These are phyloP conservation scores for Malbranchea zuffiana DNA, from an alignment of 2,329 filamentous ascomycete species.

Conservation along the genomic window DNA sequence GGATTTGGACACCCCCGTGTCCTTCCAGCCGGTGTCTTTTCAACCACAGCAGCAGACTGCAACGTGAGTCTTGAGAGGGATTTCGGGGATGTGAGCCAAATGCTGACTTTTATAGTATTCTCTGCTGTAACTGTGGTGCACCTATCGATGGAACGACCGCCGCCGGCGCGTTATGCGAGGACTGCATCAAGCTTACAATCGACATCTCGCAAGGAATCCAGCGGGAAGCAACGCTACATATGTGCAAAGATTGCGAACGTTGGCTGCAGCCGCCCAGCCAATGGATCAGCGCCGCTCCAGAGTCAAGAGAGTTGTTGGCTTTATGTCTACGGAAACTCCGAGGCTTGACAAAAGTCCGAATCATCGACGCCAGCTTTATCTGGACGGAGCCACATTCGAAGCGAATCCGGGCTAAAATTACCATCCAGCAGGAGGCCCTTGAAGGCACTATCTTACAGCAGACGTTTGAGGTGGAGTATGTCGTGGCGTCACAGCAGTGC, in stretches of 20 bases:
- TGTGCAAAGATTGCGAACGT: slow-evolving; percentile 87
- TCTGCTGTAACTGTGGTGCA: slow-evolving; percentile 95
- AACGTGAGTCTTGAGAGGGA: slow-evolving; percentile 39
- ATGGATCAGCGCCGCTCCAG: slow-evolving; percentile 75
- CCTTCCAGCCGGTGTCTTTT: slow-evolving; percentile 31
- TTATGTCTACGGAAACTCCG: slow-evolving; percentile 81
- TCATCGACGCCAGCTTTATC: slow-evolving; percentile 91
- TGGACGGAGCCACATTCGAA: slow-evolving; percentile 98
- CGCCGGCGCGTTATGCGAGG: slow-evolving; percentile 81
- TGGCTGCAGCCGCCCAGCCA: slow-evolving; percentile 78
- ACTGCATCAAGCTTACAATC: slow-evolving; percentile 88
- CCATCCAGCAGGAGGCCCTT: slow-evolving; percentile 64
- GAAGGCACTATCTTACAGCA: slow-evolving; percentile 71
- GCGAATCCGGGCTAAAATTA: slow-evolving; percentile 88
- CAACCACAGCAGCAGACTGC: slow-evolving; percentile 36
- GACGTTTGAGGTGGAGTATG: slow-evolving; percentile 86
- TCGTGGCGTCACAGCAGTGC: slow-evolving; percentile 86
- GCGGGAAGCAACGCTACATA: slow-evolving; percentile 78
- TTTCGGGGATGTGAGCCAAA: not conserved
- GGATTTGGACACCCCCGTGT: slow-evolving; percentile 48
- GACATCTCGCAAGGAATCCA: slow-evolving; percentile 89
- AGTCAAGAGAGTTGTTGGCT: slow-evolving; percentile 85
- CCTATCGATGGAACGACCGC: slow-evolving; percentile 85
- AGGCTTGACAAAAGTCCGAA: slow-evolving; percentile 77
- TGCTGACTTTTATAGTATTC: slow-evolving; percentile 50